Conservation (phyloP, 106 monocot species). For the Phalaenopsis equestris region DNA sequence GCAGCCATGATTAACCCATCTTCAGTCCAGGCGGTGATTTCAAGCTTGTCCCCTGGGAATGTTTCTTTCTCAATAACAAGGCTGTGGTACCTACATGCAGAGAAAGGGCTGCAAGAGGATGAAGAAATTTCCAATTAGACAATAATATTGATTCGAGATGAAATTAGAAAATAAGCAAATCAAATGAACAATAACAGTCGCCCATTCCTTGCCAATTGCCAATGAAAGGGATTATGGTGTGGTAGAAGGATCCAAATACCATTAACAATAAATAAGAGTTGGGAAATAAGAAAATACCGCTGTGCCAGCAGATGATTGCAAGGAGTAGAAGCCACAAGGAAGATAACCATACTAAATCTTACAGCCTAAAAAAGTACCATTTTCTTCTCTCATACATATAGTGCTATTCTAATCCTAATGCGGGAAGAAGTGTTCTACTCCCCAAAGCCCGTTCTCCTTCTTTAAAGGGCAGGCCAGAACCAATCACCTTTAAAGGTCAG, state of each 20-base stretch:
- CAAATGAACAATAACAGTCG: background rate
- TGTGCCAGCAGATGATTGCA: too few species aligned
- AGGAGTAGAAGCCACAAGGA: too few species aligned
- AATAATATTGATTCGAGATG: background rate
- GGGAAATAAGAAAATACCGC: too few species aligned
- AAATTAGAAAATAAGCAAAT: background rate
- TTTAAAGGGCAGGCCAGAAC: too few species aligned
- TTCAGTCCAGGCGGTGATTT: conserved; percentile 87
- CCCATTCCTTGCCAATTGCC: background rate
- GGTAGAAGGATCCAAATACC: background rate
- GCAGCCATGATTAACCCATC: conserved; percentile 92
- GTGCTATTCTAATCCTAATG: too few species aligned
- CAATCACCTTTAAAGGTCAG: too few species aligned
- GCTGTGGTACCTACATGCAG: conserved; percentile 80
- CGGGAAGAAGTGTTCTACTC: too few species aligned
- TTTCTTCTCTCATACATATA: too few species aligned
- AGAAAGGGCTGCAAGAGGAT: conserved; percentile 51
- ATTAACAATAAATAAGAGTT: background rate
- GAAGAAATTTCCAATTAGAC: conserved; percentile 2
- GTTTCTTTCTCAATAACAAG: conserved; percentile 81
- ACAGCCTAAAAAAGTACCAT: too few species aligned
- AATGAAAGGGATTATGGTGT: background rate
- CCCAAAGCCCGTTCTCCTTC: too few species aligned
- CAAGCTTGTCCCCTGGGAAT: conserved; percentile 67
- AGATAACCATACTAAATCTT: too few species aligned